A percentile compares a stretch with the other conserved stretches of the same genome.
Evolutionary conservation across 441 rosid genomes (phyloP).

Genomic region (Biscutella laevigata): DNA sequence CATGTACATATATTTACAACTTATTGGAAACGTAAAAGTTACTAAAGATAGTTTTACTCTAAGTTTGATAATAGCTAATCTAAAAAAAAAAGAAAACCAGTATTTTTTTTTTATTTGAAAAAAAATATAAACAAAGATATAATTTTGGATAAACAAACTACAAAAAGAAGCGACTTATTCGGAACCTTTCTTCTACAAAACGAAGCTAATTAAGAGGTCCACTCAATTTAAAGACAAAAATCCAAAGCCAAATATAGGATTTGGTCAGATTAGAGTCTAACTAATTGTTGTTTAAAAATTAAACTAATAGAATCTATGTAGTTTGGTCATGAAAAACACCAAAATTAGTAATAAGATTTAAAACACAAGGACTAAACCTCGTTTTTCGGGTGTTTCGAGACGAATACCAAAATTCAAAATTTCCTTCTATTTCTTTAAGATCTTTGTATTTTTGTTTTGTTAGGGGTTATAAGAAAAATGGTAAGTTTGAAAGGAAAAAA

Average conservation of each 20-base stretch:
- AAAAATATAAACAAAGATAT: slow-evolving; percentile 1
- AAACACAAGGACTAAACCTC: slow-evolving; percentile 21
- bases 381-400: slow-evolving; percentile 29
- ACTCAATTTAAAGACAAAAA: slow-evolving; percentile 4
- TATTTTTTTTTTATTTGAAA: neutral
- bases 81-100: neutral
- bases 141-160: slow-evolving; percentile 10
- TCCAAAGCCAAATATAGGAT: slow-evolving; percentile 27
- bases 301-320: neutral
- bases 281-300: slow-evolving; percentile 5
- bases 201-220: slow-evolving; percentile 12
- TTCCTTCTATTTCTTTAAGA: slow-evolving; percentile 7
- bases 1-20: neutral
- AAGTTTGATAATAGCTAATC: neutral
- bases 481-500: neutral
- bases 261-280: slow-evolving; percentile 23
- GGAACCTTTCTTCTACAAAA: slow-evolving; percentile 21
- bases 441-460: neutral
- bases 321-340: slow-evolving; percentile 20
- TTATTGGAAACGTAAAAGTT: neutral
- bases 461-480: slow-evolving; percentile 9
- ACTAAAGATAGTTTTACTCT: neutral
- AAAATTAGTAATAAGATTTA: slow-evolving; percentile 10
- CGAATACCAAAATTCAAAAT: slow-evolving; percentile 10
- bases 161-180: slow-evolving; percentile 10